Percentiles rank a stretch among this genome's conserved stretches.
These are phyloP conservation scores for Boehmeria nivea DNA, from an alignment of 306 rosid species.

Conservation along the genomic window DNA sequence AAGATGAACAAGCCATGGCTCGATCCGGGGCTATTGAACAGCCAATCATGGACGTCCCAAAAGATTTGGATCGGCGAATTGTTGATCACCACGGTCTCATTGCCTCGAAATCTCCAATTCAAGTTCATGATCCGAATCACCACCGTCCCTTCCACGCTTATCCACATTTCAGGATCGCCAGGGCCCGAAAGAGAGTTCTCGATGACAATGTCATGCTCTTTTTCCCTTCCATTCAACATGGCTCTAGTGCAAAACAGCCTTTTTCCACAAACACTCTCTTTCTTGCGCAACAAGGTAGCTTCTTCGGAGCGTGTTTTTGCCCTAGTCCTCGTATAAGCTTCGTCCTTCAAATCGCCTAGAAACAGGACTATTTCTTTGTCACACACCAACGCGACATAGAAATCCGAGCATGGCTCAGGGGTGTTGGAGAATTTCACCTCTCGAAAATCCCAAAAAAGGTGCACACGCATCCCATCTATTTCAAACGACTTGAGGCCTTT, in stretches of 20 bases:
- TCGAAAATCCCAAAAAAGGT: too few species aligned
- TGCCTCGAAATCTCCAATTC: constrained; percentile 76
- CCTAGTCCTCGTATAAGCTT: constrained; percentile 48
- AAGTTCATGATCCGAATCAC: constrained; percentile 51
- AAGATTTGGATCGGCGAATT: constrained; percentile 43
- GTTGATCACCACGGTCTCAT: constrained; percentile 45
- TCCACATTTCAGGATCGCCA: constrained; percentile 72
- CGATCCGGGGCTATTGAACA: constrained; percentile 33
- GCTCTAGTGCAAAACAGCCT: constrained; percentile 46
- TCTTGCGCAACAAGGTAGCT: constrained; percentile 49
- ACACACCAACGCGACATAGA: constrained; percentile 54
- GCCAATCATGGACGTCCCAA: constrained; percentile 81
- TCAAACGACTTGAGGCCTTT: too few species aligned
- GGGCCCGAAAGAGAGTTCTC: constrained; percentile 50
- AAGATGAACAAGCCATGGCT: constrained; percentile 57
- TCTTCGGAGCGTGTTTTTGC: constrained; percentile 39
- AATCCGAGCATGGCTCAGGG: constrained; percentile 46
- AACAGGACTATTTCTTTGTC: constrained; percentile 43
- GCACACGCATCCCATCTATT: too few species aligned
- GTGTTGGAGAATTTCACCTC: too few species aligned
- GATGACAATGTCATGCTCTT: constrained; percentile 49
- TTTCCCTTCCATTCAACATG: constrained; percentile 37
- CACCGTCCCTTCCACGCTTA: constrained; percentile 46
- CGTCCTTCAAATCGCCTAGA: constrained; percentile 45
- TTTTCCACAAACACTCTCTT: constrained; percentile 52